Evolutionary conservation across 805 yeast genomes (phyloP), one percentile per base, ranked within the genome.

Genomic region (Priceomyces castillae): DNA sequence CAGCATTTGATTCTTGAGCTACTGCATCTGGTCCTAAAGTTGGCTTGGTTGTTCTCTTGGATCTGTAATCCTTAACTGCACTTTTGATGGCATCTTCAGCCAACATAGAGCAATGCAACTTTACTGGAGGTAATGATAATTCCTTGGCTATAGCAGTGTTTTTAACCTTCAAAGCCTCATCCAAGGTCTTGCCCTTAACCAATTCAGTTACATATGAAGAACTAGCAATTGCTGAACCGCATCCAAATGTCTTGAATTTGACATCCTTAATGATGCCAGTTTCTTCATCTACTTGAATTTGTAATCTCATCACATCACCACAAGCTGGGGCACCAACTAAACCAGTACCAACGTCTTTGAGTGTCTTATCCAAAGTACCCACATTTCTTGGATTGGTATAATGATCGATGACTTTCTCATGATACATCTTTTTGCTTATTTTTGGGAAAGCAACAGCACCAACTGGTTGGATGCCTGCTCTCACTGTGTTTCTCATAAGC

Each of bases 291-390:
- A 94, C 99, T 63, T 90, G 81, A 59, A 94, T 94, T 66, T 94
- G 98, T 51, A 94, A 77, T 70, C 95, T 85, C 97, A 94, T 94
- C 36, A 94, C 99, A 72, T 94, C 99, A 43, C 99, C 99, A 71
- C 99, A 94, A 0, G 99, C 99, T 43, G 99, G 98, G 0, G 99
- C 98, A 44, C 99, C 99, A 12, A 94, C 99, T 36, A 94, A 76
- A 1, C 99, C 99, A 1, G 98, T 94, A 35, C 99, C 99, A 10
- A 94, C 97, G 53, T 82, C 79, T 14, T 69, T 58, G 46, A 80
- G 77, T 42, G 74, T 76, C 67, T 90, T 90, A 68, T 90, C 89
- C 65, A 94, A 70, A 4, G 96, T 79, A 14, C 99, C 99, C 20
- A 94, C 98, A 61, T 94, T 94, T 67, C 99, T 80, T 48, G 99